Conservation (phyloP, 2,329 filamentous ascomycete species). For the Ceratocystis papillata region DNA sequence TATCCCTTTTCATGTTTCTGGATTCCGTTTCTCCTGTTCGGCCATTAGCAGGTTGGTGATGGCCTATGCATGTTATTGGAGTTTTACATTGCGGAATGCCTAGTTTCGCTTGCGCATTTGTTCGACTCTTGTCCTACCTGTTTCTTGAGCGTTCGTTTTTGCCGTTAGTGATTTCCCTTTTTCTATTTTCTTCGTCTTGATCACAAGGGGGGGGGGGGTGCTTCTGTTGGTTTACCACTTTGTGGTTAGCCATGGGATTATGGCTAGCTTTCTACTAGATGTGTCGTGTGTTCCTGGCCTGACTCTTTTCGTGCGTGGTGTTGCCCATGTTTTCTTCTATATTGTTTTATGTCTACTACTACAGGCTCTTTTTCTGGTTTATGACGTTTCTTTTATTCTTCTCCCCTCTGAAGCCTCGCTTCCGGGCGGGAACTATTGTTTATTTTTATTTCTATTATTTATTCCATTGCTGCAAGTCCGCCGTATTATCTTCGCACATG, state of each 20-base stretch:
- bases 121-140: conserved; percentile 1
- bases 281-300: conserved; percentile 16
- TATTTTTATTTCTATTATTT: conserved; percentile 11
- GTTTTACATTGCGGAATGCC: background rate
- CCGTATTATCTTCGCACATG: no score
- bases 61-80: background rate
- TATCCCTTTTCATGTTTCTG: background rate
- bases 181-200: conserved; percentile 26
- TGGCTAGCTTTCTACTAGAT: conserved; percentile 4
- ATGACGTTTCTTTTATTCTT: conserved; percentile 17
- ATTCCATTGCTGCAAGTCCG: background rate
- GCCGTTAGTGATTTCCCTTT: conserved; percentile 16
- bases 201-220: conserved; percentile 19
- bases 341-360: conserved; percentile 16
- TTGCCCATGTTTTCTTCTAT: conserved; percentile 20
- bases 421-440: background rate
- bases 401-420: background rate
- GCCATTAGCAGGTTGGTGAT: conserved; percentile 10
- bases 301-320: conserved; percentile 1
- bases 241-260: conserved; percentile 1
- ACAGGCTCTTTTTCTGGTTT: conserved; percentile 18
- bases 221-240: conserved; percentile 26
- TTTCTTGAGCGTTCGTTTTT: conserved; percentile 7
- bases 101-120: background rate
- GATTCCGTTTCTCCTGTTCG: background rate